These are phyloP conservation scores for Maudiozyma turicensis DNA, from an alignment of 805 yeast genomes.

Conservation along the genomic window DNA sequence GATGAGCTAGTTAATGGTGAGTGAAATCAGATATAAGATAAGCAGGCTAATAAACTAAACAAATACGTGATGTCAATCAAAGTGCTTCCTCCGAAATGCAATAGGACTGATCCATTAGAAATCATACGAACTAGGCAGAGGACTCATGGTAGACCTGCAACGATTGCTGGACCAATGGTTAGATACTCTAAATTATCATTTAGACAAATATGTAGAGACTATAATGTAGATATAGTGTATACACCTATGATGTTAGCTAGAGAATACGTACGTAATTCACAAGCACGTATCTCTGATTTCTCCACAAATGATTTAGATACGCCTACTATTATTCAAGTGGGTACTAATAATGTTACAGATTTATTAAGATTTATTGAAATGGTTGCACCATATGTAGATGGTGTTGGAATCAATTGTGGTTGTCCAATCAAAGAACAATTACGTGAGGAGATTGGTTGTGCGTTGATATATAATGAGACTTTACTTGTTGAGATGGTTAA, in stretches of 20 bases:
- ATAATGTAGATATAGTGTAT: slow-evolving; percentile 72
- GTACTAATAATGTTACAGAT: slow-evolving; percentile 77
- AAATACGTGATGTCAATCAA: not conserved
- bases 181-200: slow-evolving; percentile 91
- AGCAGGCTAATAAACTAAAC: too few relatives aligned
- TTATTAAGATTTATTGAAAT: slow-evolving; percentile 73
- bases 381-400: slow-evolving; percentile 88
- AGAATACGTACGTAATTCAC: slow-evolving; percentile 78
- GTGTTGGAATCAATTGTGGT: slow-evolving; percentile 92
- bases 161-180: slow-evolving; percentile 91
- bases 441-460: slow-evolving; percentile 95
- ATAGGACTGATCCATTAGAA: slow-evolving; percentile 42
- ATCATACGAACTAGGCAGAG: slow-evolving; percentile 38
- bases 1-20: not conserved
- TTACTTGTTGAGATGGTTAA: slow-evolving; percentile 74
- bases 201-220: slow-evolving; percentile 66
- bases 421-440: slow-evolving; percentile 95
- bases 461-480: slow-evolving; percentile 77
- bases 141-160: slow-evolving; percentile 44
- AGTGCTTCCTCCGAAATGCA: slow-evolving; percentile 12
- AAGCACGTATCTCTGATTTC: slow-evolving; percentile 79
- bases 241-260: slow-evolving; percentile 95
- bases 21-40: too few relatives aligned
- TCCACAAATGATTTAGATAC: slow-evolving; percentile 64
- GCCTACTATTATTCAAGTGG: slow-evolving; percentile 80